These are phyloP conservation scores for Triangularia setosa DNA, from an alignment of 2,329 filamentous ascomycete genomes.

Conservation along the genomic window DNA sequence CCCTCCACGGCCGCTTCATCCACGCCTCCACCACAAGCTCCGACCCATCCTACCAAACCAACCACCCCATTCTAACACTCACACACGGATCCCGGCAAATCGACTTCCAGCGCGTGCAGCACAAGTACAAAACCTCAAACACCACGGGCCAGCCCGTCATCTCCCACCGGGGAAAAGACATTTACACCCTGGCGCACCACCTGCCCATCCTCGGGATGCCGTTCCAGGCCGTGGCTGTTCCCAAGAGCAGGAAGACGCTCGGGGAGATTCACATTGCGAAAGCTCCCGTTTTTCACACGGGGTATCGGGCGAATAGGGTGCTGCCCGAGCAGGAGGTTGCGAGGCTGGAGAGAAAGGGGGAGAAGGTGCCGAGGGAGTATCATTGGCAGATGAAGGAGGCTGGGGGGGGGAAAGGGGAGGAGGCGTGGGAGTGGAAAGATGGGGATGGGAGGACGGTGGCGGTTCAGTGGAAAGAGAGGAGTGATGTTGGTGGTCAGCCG, in stretches of 20 bases:
- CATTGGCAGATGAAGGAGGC: slow-evolving; percentile 4
- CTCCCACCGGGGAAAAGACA: slow-evolving; percentile 1
- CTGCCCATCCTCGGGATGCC: background rate
- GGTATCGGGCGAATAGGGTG: slow-evolving; percentile 7
- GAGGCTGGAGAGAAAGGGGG: background rate
- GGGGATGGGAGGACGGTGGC: background rate
- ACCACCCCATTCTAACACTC: slow-evolving; percentile 16
- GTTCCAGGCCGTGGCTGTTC: background rate
- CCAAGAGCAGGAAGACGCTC: slow-evolving; percentile 3
- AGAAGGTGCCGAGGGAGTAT: background rate
- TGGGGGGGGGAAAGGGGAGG: background rate
- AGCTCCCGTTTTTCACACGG: slow-evolving; percentile 9
- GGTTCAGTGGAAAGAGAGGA: background rate
- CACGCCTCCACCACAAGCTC: slow-evolving; percentile 11
- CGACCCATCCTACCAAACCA: slow-evolving; percentile 18
- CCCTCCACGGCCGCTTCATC: slow-evolving; percentile 20
- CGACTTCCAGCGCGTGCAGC: slow-evolving; percentile 19
- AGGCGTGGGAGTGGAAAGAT: slow-evolving; percentile 8
- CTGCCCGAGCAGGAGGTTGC: background rate
- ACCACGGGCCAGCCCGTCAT: slow-evolving; percentile 6
- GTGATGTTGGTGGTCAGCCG: background rate
- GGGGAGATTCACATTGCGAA: slow-evolving; percentile 12
- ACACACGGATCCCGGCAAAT: slow-evolving; percentile 13
- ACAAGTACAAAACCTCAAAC: slow-evolving; percentile 8
- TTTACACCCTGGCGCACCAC: slow-evolving; percentile 13